phyloP scores from a whole-genome alignment of 805 yeast genomes.

The Candida caryicola region DNA sequence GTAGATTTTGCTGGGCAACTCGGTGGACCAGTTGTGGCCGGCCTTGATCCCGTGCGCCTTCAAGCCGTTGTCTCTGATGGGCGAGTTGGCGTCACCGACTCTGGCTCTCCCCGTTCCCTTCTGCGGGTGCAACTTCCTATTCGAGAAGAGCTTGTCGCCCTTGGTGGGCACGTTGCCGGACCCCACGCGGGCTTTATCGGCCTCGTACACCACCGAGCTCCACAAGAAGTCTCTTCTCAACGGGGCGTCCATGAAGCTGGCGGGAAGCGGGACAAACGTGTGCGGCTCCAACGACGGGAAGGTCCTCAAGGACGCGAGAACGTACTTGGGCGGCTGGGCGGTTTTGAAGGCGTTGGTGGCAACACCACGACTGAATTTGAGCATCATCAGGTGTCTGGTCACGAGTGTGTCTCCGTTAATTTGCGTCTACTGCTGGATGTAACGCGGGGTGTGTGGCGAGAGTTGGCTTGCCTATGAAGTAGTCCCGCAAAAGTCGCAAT shows the following conservation, averaged over 20 bases:
- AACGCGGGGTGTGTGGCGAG: no score
- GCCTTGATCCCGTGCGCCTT: constrained; percentile 87
- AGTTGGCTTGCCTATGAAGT: no score
- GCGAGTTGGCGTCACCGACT: constrained; percentile 94
- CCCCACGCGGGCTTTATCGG: constrained; percentile 86
- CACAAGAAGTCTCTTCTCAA: constrained; percentile 88
- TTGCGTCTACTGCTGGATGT: no score
- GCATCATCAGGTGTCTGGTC: no score
- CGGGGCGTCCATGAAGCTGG: constrained; percentile 67
- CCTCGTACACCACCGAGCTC: constrained; percentile 91
- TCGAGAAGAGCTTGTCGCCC: constrained; percentile 79
- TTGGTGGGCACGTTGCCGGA: constrained; percentile 84
- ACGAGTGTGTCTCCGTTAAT: no score
- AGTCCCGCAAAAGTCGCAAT: no score
- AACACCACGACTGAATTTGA: not conserved
- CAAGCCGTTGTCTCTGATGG: constrained; percentile 86
- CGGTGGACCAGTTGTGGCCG: constrained; percentile 83
- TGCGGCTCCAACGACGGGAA: constrained; percentile 93
- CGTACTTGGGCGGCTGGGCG: constrained; percentile 60
- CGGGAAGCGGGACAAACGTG: constrained; percentile 70
- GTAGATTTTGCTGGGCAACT: constrained; percentile 71
- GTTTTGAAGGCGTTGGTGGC: constrained; percentile 18
- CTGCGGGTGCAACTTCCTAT: constrained; percentile 80
- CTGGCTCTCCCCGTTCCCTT: constrained; percentile 96
- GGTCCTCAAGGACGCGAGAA: constrained; percentile 70